Conservation (phyloP, 2,329 filamentous ascomycete species). For the Pseudocercospora fijiensis region DNA sequence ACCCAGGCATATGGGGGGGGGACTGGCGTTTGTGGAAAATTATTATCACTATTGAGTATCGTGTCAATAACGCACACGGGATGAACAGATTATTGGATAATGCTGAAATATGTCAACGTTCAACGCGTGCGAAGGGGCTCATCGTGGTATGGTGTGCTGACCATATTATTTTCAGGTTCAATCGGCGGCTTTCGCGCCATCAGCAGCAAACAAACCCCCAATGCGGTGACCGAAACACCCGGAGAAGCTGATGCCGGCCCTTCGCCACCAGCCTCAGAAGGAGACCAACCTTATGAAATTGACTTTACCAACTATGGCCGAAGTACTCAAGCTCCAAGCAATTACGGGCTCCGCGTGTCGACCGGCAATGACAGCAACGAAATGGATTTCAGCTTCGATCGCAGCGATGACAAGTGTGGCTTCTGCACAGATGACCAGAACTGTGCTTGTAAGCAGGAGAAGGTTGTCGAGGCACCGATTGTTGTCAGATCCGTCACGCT, state of each 20-base stretch:
- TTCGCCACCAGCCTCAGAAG: slow-evolving; percentile 25
- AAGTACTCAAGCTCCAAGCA: not conserved
- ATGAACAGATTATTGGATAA: not conserved
- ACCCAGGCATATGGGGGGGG: not conserved
- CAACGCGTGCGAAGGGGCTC: not conserved
- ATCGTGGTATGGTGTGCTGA: not conserved
- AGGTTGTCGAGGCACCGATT: slow-evolving; percentile 14
- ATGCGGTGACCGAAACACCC: not conserved
- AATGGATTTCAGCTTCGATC: slow-evolving; percentile 24
- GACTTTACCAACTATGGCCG: slow-evolving; percentile 30
- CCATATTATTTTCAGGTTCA: not conserved
- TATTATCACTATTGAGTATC: not conserved
- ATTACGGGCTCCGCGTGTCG: slow-evolving; percentile 13
- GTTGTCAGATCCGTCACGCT: slow-evolving; percentile 13
- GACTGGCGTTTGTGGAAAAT: not conserved
- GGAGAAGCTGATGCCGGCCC: not conserved
- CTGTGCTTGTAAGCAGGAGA: slow-evolving; percentile 30
- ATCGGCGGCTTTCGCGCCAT: not conserved
- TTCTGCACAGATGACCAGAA: slow-evolving; percentile 34
- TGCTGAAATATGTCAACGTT: not conserved
- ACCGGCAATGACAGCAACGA: slow-evolving; percentile 24
- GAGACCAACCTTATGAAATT: slow-evolving; percentile 24
- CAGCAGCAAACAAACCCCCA: not conserved
- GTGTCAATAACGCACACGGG: not conserved
- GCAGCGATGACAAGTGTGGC: slow-evolving; percentile 31